A percentile compares a stretch with the other conserved stretches of the same genome.
phyloP scores from a whole-genome alignment of 1,284 basidiomycete genomes.

The Marasmius fiardii region DNA sequence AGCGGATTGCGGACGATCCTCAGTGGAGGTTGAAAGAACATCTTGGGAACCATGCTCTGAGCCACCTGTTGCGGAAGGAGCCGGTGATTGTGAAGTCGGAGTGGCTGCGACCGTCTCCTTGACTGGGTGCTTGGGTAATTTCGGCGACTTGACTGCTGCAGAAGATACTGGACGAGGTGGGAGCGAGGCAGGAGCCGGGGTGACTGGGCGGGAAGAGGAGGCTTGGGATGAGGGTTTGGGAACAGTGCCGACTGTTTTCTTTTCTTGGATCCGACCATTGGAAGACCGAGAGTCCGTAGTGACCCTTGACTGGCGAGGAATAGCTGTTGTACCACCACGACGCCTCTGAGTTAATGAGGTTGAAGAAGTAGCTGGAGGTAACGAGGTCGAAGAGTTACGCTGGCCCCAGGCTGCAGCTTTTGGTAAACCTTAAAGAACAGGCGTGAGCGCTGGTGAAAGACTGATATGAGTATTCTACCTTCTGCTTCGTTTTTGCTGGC shows the following conservation, averaged over 20 bases:
- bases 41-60: constrained; percentile 38
- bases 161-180: constrained; percentile 47
- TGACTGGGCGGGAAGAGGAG: constrained; percentile 65
- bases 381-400: constrained; percentile 33
- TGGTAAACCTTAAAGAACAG: constrained; percentile 54
- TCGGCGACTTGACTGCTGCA: constrained; percentile 28
- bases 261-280: constrained; percentile 36
- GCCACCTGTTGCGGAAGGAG: constrained; percentile 33
- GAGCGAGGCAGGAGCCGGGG: constrained; percentile 39
- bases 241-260: constrained; percentile 17
- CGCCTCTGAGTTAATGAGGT: constrained; percentile 31
- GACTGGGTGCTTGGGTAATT: constrained; percentile 23
- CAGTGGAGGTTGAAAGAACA: constrained; percentile 39
- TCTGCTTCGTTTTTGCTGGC: constrained; percentile 55
- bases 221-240: constrained; percentile 46
- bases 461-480: constrained; percentile 40
- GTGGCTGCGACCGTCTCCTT: constrained; percentile 31
- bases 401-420: constrained; percentile 84
- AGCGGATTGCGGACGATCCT: constrained; percentile 37
- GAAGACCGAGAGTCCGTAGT: constrained; percentile 32
- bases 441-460: constrained; percentile 18
- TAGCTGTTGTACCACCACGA: constrained; percentile 35
- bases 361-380: constrained; percentile 23
- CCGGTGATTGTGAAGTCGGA: constrained; percentile 43
- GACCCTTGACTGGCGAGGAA: constrained; percentile 38